Evolutionary conservation across 2,329 filamentous ascomycete species (phyloP), one percentile per base, ranked within the genome.

Genomic region (Ophiostoma sp.): DNA sequence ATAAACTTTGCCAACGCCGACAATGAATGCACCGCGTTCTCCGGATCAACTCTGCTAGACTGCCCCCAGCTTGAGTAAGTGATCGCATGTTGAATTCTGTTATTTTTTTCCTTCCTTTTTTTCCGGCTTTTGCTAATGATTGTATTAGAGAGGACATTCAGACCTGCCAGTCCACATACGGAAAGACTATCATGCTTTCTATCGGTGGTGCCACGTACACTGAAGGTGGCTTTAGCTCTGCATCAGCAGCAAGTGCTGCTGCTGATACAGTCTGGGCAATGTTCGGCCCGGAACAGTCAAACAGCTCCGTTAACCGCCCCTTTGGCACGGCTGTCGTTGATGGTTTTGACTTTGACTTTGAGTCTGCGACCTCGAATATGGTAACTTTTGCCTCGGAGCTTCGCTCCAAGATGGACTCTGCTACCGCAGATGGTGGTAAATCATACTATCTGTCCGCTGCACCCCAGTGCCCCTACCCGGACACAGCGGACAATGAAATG

Each of bases 341-440:
- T 77, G 91, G 91, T 4, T 92, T 93, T 77, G 90, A 93, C 78
- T 87, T 93, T 73, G 90, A 93, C 77, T 88, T 93, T 72, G 90
- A 93, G 79, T 81, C 85, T 4, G 78, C 79, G 2, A 84, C 85
- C 17, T 78, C 78, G 67, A 88, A 91, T 79, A 87, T 90, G 79
- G 82, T 81, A 0, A 79, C 85, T 1, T 90, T 92, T 74, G 88
- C 84, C 1, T 80, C 82, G 52, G 80, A 83, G 69, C 83, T 92
- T 11, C 85, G 88, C 39, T 74, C 77, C 20, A 78, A 83, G 44
- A 88, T 89, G 82, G 81, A 87, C 73, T 79, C 79, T 27, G 82
- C 84, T 62, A 79, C 75, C 0, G 80, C 78, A 31, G 82, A 83
- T 33, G 78, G 75, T 0, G 80, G 80, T 73, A 87, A 85, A 77